Evolutionary conservation across 2,329 filamentous ascomycete genomes (phyloP).

Genomic region (Fusarium acutatum): DNA sequence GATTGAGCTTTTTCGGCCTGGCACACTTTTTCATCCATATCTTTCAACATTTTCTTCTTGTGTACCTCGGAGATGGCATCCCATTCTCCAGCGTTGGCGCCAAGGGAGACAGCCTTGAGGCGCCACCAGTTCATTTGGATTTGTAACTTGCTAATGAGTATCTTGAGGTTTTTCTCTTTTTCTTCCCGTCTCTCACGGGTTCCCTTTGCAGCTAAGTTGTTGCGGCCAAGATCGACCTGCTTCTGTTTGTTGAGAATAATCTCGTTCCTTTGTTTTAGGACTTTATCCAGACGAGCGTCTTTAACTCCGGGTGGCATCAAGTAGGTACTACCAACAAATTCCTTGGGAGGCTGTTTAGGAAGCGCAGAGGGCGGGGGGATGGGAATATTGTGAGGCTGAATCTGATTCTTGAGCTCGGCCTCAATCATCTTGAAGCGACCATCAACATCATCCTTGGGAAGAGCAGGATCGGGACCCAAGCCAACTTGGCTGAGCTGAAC

Average conservation of each 20-base stretch:
- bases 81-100: constrained; percentile 36
- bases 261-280: constrained; percentile 8
- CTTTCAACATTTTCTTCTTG: constrained; percentile 32
- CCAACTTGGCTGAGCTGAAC: background rate
- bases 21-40: constrained; percentile 17
- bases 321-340: constrained; percentile 26
- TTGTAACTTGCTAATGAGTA: constrained; percentile 35
- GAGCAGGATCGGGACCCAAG: background rate
- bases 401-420: constrained; percentile 35
- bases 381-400: constrained; percentile 39
- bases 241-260: constrained; percentile 39
- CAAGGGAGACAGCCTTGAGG: constrained; percentile 37
- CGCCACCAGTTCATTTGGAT: constrained; percentile 43
- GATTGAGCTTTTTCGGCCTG: background rate
- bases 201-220: constrained; percentile 51
- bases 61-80: constrained; percentile 14
- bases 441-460: constrained; percentile 12
- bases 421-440: constrained; percentile 31
- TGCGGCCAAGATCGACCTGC: constrained; percentile 44
- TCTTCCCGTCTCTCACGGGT: constrained; percentile 46
- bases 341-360: constrained; percentile 41
- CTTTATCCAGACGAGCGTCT: background rate
- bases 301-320: constrained; percentile 16
- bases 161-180: constrained; percentile 28
- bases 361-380: constrained; percentile 39